Evolutionary conservation across 192 early-diverging fungal genomes (phyloP).

Genomic region (Podila minutissima): DNA sequence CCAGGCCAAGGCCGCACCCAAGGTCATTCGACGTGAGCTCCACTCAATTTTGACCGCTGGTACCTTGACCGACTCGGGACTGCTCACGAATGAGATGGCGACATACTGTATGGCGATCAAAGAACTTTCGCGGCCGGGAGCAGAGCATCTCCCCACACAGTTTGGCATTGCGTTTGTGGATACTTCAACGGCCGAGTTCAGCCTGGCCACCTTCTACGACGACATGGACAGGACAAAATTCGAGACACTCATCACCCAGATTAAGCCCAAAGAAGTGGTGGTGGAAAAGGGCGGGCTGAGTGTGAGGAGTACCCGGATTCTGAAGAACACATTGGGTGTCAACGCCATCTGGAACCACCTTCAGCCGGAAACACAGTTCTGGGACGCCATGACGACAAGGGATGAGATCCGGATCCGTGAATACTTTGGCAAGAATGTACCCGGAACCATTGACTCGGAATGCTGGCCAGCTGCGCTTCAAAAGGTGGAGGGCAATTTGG

Average conservation of each 20-base stretch:
- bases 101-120: constrained; percentile 98
- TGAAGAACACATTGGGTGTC: constrained; percentile 68
- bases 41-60: constrained; percentile 89
- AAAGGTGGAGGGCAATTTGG: constrained; percentile 20
- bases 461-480: constrained; percentile 41
- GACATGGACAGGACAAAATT: constrained; percentile 88
- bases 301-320: constrained; percentile 58
- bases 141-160: constrained; percentile 54
- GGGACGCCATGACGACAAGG: constrained; percentile 60
- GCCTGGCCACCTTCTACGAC: constrained; percentile 80
- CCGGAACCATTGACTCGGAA: constrained; percentile 20
- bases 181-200: constrained; percentile 93
- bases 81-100: constrained; percentile 89
- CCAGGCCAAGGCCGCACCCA: constrained; percentile 33
- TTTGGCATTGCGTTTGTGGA: constrained; percentile 96
- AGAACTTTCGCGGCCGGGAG: constrained; percentile 54
- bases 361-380: constrained; percentile 78
- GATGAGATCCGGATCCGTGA: constrained; percentile 67
- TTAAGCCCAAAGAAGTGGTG: constrained; percentile 93
- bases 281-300: constrained; percentile 76
- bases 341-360: constrained; percentile 73
- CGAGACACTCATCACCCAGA: constrained; percentile 94
- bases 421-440: constrained; percentile 64
- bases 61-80: constrained; percentile 87
- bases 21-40: constrained; percentile 86